Evolutionary conservation across 2,329 filamentous ascomycete genomes (phyloP).

Genomic region (Penicillium sclerotigenum): DNA sequence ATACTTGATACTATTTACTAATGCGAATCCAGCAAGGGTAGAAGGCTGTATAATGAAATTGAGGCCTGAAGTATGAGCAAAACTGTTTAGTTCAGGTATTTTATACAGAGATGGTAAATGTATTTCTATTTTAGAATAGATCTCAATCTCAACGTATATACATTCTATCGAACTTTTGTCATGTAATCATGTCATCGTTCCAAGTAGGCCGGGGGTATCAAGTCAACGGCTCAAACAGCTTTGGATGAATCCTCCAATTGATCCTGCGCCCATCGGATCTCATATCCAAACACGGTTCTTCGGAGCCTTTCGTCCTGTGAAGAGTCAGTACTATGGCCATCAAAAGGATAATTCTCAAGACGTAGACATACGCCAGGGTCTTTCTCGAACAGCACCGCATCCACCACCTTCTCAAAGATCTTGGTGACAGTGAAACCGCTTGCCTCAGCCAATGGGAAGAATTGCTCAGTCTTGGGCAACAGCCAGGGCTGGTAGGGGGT

Average conservation of each 20-base stretch:
- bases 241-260: constrained; percentile 16
- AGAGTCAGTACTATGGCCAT: constrained; percentile 13
- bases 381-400: constrained; percentile 82
- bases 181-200: constrained; percentile 9
- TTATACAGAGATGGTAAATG: background rate
- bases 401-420: constrained; percentile 76
- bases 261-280: constrained; percentile 60
- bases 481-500: constrained; percentile 93
- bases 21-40: background rate
- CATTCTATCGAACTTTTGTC: constrained; percentile 11
- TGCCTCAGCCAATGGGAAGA: constrained; percentile 73
- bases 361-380: constrained; percentile 65
- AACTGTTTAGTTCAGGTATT: background rate
- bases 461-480: constrained; percentile 75
- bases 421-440: constrained; percentile 74
- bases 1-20: background rate
- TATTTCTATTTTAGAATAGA: background rate
- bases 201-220: constrained; percentile 7
- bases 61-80: background rate
- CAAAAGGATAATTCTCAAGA: background rate
- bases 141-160: background rate
- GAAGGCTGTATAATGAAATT: background rate
- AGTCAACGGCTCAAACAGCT: constrained; percentile 9
- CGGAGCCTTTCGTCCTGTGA: constrained; percentile 68
- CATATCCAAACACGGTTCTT: constrained; percentile 78